Conservation (phyloP, 371 early-diverging fungal species). For the Sporodiniella umbellata region DNA sequence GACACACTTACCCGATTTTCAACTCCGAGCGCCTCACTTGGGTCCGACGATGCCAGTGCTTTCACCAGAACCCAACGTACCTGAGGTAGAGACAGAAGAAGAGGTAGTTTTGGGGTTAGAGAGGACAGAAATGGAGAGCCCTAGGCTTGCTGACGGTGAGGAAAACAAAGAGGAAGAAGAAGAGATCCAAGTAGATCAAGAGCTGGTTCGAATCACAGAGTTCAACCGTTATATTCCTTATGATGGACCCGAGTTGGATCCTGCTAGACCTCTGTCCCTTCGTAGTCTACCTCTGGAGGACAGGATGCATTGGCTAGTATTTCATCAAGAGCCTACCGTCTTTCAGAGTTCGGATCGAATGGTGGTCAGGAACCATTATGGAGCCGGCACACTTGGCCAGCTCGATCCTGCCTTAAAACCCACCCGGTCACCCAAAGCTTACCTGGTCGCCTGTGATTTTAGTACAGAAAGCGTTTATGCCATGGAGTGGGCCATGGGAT, state of each 20-base stretch:
- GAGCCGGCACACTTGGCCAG: conserved; percentile 2
- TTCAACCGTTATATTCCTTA: conserved; percentile 20
- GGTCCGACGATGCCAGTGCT: no score
- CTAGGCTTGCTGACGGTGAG: not conserved
- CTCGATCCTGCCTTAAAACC: not conserved
- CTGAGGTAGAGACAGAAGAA: no score
- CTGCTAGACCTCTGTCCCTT: not conserved
- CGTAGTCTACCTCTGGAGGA: not conserved
- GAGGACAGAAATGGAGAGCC: not conserved
- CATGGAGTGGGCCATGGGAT: conserved; percentile 49
- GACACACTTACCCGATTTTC: no score
- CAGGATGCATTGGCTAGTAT: not conserved
- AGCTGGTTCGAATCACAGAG: conserved; percentile 17
- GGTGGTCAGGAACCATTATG: conserved; percentile 15
- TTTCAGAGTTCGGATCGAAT: conserved; percentile 1
- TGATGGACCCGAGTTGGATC: not conserved
- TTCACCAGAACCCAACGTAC: no score
- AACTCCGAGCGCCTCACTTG: no score
- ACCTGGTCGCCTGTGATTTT: conserved; percentile 34
- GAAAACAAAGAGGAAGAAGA: conserved; percentile 1
- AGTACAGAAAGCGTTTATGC: conserved; percentile 28
- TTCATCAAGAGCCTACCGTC: conserved; percentile 1
- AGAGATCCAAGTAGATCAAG: not conserved
- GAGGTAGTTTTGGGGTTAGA: no score
- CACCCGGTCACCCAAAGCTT: conserved; percentile 6